Base-by-base conservation (phyloP, 2,329 filamentous ascomycete species). In the Colletotrichum karsti region DNA sequence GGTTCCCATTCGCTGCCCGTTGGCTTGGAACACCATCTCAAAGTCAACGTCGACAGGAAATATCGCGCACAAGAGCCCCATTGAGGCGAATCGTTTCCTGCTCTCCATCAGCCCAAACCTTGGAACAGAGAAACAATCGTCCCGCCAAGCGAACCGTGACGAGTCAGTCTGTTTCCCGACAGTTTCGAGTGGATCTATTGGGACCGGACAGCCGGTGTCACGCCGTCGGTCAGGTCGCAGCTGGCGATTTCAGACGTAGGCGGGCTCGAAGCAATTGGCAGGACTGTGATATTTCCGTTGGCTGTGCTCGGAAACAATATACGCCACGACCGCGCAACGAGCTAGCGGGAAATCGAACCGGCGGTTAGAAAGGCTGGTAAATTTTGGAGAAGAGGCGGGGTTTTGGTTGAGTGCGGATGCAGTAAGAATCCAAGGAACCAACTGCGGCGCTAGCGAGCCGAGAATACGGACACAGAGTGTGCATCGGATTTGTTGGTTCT, bases 111-210 rank as follows among this genome's bases (percentile, higher is more conserved):
- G 28, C 35, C 18, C 8, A 44, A 28, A 28, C 26, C 62, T 46
- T 61, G 55, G 46, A 59, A 53, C 15, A 56, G 26, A 50, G 48
- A 51, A 39, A 48, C 48, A 42, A 22, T n/a, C 35, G 39, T 56
- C 20, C 33, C 22, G 59, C 28, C 12, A 46, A 57, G 37, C 24
- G 33, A 28, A 24, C 26, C 13, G 51, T 57, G 9, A 44, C 53
- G 64, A 67, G 50, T 66, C 60, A 57, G 22, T 41, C 26, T 42
- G 28, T 56, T 67, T 51, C 60, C 30, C 42, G 60, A 20, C 60
- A 58, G 64, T 67, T 67, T 67, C 60, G 60, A 39, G 18, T 64
- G 53, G 24, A 54, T 28, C 41, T 57, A 7, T 35, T 28, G 7
- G 18, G 51, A 37, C 51, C 64, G 53, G 60, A 37, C 26, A 39